Conservation (phyloP, 805 yeast genomes). For the Pichia heedii region DNA sequence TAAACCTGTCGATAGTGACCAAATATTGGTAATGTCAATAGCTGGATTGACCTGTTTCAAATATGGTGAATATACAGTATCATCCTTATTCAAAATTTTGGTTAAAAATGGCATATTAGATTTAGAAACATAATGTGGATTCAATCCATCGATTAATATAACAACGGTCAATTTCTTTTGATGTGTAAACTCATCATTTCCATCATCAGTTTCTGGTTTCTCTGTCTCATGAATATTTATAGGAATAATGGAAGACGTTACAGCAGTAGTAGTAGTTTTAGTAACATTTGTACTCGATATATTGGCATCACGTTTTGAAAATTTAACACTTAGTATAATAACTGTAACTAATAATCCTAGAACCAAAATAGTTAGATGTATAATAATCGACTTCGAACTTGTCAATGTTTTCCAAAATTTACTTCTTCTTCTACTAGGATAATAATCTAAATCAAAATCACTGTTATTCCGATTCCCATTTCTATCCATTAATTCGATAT, state of each 20-base stretch:
- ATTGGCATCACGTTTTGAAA: neutral
- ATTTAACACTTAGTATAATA: neutral
- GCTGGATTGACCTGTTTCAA: slow-evolving; percentile 86
- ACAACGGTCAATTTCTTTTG: slow-evolving; percentile 40
- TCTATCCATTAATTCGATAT: slow-evolving; percentile 10
- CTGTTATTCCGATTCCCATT: slow-evolving; percentile 1
- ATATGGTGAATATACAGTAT: slow-evolving; percentile 62
- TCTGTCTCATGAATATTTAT: neutral
- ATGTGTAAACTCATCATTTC: neutral
- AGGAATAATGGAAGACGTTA: neutral
- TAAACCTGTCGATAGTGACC: slow-evolving; percentile 83
- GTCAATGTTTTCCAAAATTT: neutral
- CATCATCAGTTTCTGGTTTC: neutral
- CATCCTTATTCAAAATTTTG: slow-evolving; percentile 40
- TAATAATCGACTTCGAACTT: neutral
- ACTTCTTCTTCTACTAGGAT: neutral
- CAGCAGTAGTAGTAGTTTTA: neutral
- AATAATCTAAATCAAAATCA: slow-evolving; percentile 2
- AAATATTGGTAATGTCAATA: slow-evolving; percentile 85
- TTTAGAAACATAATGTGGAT: slow-evolving; percentile 72
- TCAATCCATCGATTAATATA: slow-evolving; percentile 81
- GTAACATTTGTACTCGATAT: neutral
- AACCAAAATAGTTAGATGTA: neutral
- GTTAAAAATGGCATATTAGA: slow-evolving; percentile 65
- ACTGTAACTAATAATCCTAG: neutral